A percentile compares a stretch with the other conserved stretches of the same genome.
Conservation (phyloP, 805 yeast species). For the Wickerhamomyces sydowiorum region DNA sequence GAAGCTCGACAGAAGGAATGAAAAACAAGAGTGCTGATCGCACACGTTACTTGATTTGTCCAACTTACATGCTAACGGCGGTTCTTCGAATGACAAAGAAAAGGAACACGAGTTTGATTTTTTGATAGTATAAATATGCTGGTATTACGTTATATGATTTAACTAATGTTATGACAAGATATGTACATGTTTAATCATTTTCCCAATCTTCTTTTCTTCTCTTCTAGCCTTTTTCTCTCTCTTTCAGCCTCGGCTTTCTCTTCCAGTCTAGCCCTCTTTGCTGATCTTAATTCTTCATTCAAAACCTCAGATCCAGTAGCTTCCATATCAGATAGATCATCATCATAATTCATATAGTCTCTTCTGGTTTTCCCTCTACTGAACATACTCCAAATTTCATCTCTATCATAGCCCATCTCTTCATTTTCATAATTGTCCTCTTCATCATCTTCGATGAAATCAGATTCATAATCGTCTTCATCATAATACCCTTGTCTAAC, state of each 20-base stretch:
- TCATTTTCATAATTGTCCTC: constrained; percentile 17
- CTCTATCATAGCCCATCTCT: constrained; percentile 60
- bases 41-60: too few relatives aligned
- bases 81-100: too few relatives aligned
- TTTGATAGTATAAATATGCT: too few relatives aligned
- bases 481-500: constrained; percentile 30
- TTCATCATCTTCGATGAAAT: constrained; percentile 53
- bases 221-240: constrained; percentile 42
- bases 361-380: constrained; percentile 54
- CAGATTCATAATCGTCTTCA: constrained; percentile 44
- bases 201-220: constrained; percentile 35
- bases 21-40: too few relatives aligned
- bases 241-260: constrained; percentile 66
- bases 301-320: constrained; percentile 88
- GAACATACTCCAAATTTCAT: constrained; percentile 87
- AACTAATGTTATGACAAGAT: too few relatives aligned
- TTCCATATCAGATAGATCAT: constrained; percentile 72
- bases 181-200: too few relatives aligned
- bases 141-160: too few relatives aligned
- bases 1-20: too few relatives aligned
- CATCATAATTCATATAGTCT: constrained; percentile 37
- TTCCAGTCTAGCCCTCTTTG: constrained; percentile 64
- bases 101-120: too few relatives aligned
- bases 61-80: too few relatives aligned
- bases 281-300: constrained; percentile 73